Evolutionary conservation across 2,329 filamentous ascomycete species (phyloP).

Genomic region (Westerdykella aurantiaca): DNA sequence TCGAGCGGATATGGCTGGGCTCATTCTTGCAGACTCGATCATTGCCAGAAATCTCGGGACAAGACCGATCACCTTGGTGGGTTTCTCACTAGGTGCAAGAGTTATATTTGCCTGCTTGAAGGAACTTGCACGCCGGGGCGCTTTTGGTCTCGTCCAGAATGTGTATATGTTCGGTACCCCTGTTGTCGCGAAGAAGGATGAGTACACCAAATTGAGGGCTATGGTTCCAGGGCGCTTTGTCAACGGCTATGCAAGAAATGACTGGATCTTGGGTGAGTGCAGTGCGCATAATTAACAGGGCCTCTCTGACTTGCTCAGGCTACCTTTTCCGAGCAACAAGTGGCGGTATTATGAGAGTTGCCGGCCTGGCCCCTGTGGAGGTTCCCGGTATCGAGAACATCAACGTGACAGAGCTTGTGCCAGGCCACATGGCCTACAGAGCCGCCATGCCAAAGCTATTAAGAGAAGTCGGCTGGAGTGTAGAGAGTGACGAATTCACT

Average conservation of each 20-base stretch:
- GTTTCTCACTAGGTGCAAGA: conserved; percentile 86
- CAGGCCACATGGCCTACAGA: conserved; percentile 95
- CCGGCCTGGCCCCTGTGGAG: conserved; percentile 73
- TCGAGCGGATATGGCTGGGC: conserved; percentile 77
- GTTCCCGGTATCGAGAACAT: conserved; percentile 85
- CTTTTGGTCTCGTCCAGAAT: conserved; percentile 84
- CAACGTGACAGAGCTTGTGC: conserved; percentile 77
- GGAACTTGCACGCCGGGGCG: conserved; percentile 78
- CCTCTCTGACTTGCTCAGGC: conserved; percentile 33
- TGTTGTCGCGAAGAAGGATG: conserved; percentile 84
- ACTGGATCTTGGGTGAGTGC: conserved; percentile 77
- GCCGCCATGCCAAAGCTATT: conserved; percentile 83
- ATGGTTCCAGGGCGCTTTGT: conserved; percentile 89
- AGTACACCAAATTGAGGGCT: conserved; percentile 74
- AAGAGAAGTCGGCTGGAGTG: conserved; percentile 81
- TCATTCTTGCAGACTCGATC: conserved; percentile 90
- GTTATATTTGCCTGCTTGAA: conserved; percentile 89
- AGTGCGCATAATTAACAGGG: not conserved
- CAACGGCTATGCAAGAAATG: conserved; percentile 88
- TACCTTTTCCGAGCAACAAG: conserved; percentile 94
- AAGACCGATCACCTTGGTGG: conserved; percentile 84
- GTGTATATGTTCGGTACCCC: conserved; percentile 93
- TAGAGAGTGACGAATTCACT: conserved; percentile 87
- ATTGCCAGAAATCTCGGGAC: conserved; percentile 88
- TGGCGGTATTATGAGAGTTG: conserved; percentile 83